These are phyloP conservation scores for Pseudonectria buxi DNA, from an alignment of 2,329 filamentous ascomycete species.

Conservation along the genomic window DNA sequence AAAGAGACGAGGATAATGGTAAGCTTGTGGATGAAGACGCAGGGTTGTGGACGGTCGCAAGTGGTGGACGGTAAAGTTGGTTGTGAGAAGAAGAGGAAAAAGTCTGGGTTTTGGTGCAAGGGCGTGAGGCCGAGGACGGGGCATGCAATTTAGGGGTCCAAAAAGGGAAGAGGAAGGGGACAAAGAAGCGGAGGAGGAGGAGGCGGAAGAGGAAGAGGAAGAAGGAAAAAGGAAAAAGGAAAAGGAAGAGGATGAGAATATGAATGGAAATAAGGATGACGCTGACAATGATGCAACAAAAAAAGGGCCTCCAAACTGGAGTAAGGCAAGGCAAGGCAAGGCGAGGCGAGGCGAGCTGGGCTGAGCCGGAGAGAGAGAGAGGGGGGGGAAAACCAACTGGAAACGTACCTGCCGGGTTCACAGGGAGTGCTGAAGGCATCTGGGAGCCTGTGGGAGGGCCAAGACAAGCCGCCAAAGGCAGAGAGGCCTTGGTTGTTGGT, in stretches of 20 bases:
- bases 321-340: background rate
- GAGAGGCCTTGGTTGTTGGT: too few species aligned
- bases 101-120: background rate
- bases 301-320: background rate
- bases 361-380: slow-evolving; percentile 10
- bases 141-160: too few species aligned
- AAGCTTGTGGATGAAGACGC: slow-evolving; percentile 6
- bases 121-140: too few species aligned
- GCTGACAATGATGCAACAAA: background rate
- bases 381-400: slow-evolving; percentile 1
- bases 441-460: slow-evolving; percentile 15
- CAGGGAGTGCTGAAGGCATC: slow-evolving; percentile 25
- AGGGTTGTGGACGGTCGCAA: slow-evolving; percentile 1
- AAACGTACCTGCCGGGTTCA: slow-evolving; percentile 22
- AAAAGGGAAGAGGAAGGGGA: background rate
- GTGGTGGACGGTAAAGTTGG: slow-evolving; percentile 1
- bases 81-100: slow-evolving; percentile 1
- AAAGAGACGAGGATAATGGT: slow-evolving; percentile 7
- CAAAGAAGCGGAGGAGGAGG: slow-evolving; percentile 10
- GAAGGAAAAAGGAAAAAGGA: slow-evolving; percentile 1
- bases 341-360: too few species aligned
- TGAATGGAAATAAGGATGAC: slow-evolving; percentile 5
- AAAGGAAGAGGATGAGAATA: slow-evolving; percentile 6
- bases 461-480: too few species aligned
- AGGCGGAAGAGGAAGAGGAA: slow-evolving; percentile 6